These are phyloP conservation scores for Apodospora peruviana DNA, from an alignment of 495 filamentous ascomycete genomes.

Conservation along the genomic window DNA sequence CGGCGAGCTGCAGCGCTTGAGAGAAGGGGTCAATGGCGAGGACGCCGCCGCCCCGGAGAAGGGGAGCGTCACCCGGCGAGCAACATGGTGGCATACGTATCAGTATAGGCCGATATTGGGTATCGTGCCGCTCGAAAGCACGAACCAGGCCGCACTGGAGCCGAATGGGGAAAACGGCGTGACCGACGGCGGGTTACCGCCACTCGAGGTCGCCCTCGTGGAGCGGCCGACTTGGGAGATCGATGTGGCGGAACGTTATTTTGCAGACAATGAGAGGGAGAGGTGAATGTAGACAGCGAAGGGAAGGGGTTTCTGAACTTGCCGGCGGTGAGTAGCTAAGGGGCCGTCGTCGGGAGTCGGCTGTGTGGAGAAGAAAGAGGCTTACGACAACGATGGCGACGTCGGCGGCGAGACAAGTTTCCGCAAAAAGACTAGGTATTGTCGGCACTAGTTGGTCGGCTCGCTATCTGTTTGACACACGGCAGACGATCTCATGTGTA, in stretches of 20 bases:
- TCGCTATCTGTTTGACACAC: neutral
- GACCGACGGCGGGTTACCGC: slow-evolving; percentile 6
- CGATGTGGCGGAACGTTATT: slow-evolving; percentile 69
- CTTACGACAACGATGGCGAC: neutral
- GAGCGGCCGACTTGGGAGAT: slow-evolving; percentile 84
- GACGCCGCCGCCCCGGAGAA: slow-evolving; percentile 1
- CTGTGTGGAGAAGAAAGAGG: neutral
- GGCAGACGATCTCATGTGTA: neutral
- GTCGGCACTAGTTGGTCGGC: neutral
- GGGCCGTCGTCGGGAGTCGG: neutral
- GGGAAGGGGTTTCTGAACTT: no score
- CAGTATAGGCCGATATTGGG: slow-evolving; percentile 90
- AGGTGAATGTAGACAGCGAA: no score
- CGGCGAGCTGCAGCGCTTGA: slow-evolving; percentile 34
- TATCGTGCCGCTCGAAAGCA: slow-evolving; percentile 61
- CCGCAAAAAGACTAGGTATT: no score
- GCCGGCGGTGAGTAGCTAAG: no score
- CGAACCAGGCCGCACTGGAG: slow-evolving; percentile 28
- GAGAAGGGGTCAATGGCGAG: slow-evolving; percentile 19
- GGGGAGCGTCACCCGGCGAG: slow-evolving; percentile 14
- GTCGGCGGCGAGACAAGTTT: neutral
- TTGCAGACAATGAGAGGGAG: slow-evolving; percentile 56
- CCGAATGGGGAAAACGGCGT: slow-evolving; percentile 6
- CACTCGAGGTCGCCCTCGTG: slow-evolving; percentile 75
- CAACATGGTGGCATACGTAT: slow-evolving; percentile 71